phyloP scores from a whole-genome alignment of 2,329 filamentous ascomycete species.

The Elsinoe ampelina region DNA sequence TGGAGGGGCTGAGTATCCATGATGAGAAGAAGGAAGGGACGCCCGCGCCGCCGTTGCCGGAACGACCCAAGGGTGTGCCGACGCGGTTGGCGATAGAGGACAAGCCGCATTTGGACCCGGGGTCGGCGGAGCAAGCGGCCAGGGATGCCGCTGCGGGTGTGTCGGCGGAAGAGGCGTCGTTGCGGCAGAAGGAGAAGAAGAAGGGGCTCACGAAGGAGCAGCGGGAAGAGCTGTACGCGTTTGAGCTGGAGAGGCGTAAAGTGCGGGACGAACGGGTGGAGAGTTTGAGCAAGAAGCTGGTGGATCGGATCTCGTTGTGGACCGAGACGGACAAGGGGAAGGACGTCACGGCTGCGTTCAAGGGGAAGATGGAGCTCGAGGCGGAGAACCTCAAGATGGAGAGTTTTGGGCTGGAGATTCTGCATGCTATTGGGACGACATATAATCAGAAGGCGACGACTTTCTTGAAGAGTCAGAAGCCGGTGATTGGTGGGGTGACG shows the following conservation, averaged over 20 bases:
- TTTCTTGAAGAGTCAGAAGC: conserved; percentile 90
- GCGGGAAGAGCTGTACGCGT: conserved; percentile 78
- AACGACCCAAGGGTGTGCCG: conserved; percentile 49
- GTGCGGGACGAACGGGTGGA: conserved; percentile 85
- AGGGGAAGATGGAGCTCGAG: conserved; percentile 88
- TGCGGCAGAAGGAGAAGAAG: conserved; percentile 84
- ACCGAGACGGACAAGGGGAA: conserved; percentile 87
- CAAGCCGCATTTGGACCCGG: conserved; percentile 42
- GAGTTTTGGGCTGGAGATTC: conserved; percentile 89
- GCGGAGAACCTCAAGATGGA: conserved; percentile 99
- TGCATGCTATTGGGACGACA: conserved; percentile 86
- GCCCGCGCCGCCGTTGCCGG: conserved; percentile 15
- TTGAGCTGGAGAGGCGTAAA: conserved; percentile 73
- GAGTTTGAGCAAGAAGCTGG: conserved; percentile 71
- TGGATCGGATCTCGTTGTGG: conserved; percentile 87
- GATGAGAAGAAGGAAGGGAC: conserved; percentile 15
- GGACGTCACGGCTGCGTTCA: conserved; percentile 81
- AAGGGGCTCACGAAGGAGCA: conserved; percentile 81
- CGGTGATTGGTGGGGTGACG: conserved; percentile 69
- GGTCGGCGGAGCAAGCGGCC: conserved; percentile 56
- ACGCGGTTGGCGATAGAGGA: conserved; percentile 83
- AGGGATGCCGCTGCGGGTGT: conserved; percentile 55
- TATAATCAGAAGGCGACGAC: conserved; percentile 81
- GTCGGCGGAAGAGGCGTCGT: conserved; percentile 63
- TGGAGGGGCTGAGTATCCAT: conserved; percentile 15